Conservation (phyloP, 176 grass and related monocot genomes). For the Carex pumila region DNA sequence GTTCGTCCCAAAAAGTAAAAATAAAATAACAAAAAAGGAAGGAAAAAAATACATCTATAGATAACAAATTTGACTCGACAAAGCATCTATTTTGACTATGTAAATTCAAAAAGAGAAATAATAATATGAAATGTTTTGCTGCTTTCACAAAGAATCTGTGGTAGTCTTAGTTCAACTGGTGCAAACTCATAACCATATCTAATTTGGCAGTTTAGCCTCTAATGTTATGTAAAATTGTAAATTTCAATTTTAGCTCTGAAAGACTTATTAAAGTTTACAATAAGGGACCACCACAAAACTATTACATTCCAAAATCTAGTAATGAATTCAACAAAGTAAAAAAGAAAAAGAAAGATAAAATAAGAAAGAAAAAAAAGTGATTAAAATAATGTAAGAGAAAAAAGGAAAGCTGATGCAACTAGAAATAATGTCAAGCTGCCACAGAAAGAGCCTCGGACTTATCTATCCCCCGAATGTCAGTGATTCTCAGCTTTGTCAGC, state of each 20-base stretch:
- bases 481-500: constrained; percentile 93
- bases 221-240: background rate
- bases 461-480: constrained; percentile 78
- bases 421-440: constrained; percentile 40
- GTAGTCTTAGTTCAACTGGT: background rate
- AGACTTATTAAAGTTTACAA: constrained; percentile 16
- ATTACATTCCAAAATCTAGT: constrained; percentile 14
- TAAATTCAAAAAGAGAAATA: no score
- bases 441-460: constrained; percentile 36
- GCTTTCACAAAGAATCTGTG: background rate
- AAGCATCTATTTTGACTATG: background rate
- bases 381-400: constrained; percentile 13
- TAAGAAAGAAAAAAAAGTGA: background rate
- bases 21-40: no score
- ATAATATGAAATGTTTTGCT: background rate
- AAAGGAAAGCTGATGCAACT: background rate
- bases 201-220: background rate
- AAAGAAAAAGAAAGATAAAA: background rate
- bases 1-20: background rate
- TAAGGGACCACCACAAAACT: background rate
- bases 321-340: background rate
- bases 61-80: no score
- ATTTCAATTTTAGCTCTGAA: background rate
- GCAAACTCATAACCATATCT: background rate
- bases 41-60: no score